Conservation (phyloP, 148 eudicot genomes). For the Rhododendron williamsianum region DNA sequence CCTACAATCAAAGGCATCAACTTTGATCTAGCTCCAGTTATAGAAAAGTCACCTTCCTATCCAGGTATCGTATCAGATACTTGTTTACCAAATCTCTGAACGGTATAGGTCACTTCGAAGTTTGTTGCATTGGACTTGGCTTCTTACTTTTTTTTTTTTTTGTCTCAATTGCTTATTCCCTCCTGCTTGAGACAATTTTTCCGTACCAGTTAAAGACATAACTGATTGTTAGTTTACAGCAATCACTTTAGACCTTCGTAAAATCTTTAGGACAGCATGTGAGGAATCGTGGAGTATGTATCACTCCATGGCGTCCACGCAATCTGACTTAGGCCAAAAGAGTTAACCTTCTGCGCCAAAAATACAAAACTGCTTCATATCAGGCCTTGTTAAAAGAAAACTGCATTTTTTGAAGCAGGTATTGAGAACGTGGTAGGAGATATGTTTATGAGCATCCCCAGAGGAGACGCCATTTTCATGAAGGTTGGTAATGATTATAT, state of each 20-base stretch:
- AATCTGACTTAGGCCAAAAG: background rate
- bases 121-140: too few species aligned
- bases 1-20: slow-evolving; percentile 17
- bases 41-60: slow-evolving; percentile 13
- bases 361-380: background rate
- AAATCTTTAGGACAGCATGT: background rate
- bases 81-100: background rate
- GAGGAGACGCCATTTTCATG: slow-evolving; percentile 25
- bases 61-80: background rate
- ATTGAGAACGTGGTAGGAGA: slow-evolving; percentile 19
- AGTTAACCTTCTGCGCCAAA: background rate
- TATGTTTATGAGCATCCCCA: slow-evolving; percentile 21
- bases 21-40: slow-evolving; percentile 12
- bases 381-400: background rate
- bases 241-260: background rate
- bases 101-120: background rate
- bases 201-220: background rate
- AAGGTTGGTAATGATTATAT: slow-evolving; percentile 1
- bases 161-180: background rate
- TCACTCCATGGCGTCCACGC: background rate
- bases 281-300: background rate
- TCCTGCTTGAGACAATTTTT: background rate
- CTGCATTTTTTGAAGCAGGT: slow-evolving; percentile 3
- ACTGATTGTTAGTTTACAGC: background rate
- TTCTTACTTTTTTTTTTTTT: too few species aligned